phyloP scores from a whole-genome alignment of 2,329 filamentous ascomycete genomes.

The Pseudogymnoascus sp. region DNA sequence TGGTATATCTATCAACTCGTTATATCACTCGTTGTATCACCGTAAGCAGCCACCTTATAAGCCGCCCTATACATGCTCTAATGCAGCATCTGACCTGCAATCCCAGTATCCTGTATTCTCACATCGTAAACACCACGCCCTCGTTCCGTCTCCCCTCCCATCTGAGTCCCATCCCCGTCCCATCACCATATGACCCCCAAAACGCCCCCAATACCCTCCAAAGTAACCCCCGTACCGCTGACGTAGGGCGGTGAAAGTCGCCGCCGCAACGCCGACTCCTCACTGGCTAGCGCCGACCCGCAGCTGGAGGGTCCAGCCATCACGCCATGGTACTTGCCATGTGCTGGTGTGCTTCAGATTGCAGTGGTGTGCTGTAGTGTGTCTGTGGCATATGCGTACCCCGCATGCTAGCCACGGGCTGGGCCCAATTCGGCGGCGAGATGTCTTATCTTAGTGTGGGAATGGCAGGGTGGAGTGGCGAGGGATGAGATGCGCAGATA shows the following conservation, averaged over 20 bases:
- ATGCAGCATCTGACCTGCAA: neutral
- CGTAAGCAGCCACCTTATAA: neutral
- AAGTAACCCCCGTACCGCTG: neutral
- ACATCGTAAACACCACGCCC: neutral
- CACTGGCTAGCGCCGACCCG: neutral
- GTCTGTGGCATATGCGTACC: neutral
- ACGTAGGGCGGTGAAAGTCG: slow-evolving; percentile 3
- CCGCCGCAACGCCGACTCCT: neutral
- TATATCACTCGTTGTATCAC: neutral
- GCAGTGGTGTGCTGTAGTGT: neutral
- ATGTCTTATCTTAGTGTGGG: neutral
- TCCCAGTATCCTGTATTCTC: neutral
- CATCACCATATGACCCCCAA: neutral
- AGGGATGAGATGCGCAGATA: neutral
- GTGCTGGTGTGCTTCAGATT: too few species aligned
- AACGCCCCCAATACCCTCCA: neutral
- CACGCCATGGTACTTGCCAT: neutral
- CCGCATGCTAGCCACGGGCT: slow-evolving; percentile 1
- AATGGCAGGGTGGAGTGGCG: neutral
- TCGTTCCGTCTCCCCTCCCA: neutral
- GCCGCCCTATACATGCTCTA: neutral
- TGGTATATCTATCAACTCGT: neutral
- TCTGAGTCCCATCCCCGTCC: too few species aligned
- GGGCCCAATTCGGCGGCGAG: neutral
- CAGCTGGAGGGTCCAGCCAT: neutral